A percentile compares a stretch with the other conserved stretches of the same genome.
Conservation (phyloP, 805 yeast genomes). For the Candida pini region DNA sequence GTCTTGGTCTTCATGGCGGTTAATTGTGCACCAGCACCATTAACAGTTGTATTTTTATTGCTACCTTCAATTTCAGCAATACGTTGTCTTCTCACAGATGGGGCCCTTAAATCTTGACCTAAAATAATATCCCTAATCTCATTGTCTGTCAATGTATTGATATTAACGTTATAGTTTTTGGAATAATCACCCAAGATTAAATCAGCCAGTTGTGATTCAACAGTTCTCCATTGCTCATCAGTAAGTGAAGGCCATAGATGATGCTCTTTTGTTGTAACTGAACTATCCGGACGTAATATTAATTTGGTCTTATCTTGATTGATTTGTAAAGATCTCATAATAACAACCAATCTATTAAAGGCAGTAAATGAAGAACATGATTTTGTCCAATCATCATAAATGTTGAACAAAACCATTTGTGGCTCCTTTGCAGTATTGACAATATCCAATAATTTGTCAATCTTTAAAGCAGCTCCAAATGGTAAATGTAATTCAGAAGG, state of each 20-base stretch:
- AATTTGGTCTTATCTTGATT: slow-evolving; percentile 71
- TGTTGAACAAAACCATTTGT: slow-evolving; percentile 83
- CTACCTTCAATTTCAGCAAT: slow-evolving; percentile 66
- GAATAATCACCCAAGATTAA: slow-evolving; percentile 82
- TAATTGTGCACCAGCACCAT: slow-evolving; percentile 42
- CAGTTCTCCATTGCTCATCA: slow-evolving; percentile 87
- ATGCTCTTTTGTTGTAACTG: slow-evolving; percentile 63
- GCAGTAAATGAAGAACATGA: slow-evolving; percentile 86
- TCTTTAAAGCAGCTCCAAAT: slow-evolving; percentile 76
- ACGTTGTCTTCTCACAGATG: slow-evolving; percentile 81
- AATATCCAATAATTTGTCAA: slow-evolving; percentile 72
- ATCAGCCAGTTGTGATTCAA: slow-evolving; percentile 85
- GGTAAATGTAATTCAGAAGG: slow-evolving; percentile 89
- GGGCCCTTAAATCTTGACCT: slow-evolving; percentile 91
- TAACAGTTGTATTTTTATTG: slow-evolving; percentile 34
- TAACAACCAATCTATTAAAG: slow-evolving; percentile 76
- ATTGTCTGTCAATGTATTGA: slow-evolving; percentile 82
- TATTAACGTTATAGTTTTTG: slow-evolving; percentile 76
- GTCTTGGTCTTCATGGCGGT: slow-evolving; percentile 80
- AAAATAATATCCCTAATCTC: slow-evolving; percentile 91
- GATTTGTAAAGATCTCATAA: slow-evolving; percentile 78
- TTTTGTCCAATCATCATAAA: slow-evolving; percentile 92
- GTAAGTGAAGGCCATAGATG: slow-evolving; percentile 91
- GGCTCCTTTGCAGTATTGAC: slow-evolving; percentile 88
- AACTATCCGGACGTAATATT: slow-evolving; percentile 69